Percentiles rank a stretch among this genome's conserved stretches.
Conservation (phyloP, 108 stramenopile species). For the Cylindrotheca fusiformis region DNA sequence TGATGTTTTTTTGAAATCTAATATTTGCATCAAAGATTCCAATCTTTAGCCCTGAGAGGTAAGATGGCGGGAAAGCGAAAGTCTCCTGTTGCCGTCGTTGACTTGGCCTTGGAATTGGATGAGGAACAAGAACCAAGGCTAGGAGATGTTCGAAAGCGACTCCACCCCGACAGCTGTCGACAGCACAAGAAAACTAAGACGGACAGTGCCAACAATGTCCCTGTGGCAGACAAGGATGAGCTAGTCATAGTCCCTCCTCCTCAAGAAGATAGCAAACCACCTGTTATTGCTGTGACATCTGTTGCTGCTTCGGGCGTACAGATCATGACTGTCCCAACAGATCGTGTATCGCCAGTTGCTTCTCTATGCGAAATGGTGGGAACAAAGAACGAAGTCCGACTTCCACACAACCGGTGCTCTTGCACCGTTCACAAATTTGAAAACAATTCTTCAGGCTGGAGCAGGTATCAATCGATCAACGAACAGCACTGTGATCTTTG, state of each 20-base stretch:
- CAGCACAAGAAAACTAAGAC: too few species aligned
- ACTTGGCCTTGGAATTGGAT: background rate
- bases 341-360: too few species aligned
- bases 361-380: constrained; percentile 24
- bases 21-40: too few species aligned
- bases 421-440: constrained; percentile 32
- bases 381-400: constrained; percentile 12
- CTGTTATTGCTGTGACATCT: background rate
- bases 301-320: background rate
- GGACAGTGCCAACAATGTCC: too few species aligned
- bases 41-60: too few species aligned
- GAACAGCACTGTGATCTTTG: constrained; percentile 29
- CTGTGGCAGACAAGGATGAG: too few species aligned
- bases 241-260: background rate
- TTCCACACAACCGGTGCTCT: constrained; percentile 36
- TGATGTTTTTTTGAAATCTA: too few species aligned
- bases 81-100: background rate
- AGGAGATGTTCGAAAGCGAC: background rate
- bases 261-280: too few species aligned
- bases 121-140: background rate
- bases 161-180: background rate
- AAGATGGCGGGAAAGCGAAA: background rate
- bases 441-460: background rate
- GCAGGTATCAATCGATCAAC: constrained; percentile 9
- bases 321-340: background rate